Conservation (phyloP, 768 basidiomycete genomes). For the Tricholoma sp. region DNA sequence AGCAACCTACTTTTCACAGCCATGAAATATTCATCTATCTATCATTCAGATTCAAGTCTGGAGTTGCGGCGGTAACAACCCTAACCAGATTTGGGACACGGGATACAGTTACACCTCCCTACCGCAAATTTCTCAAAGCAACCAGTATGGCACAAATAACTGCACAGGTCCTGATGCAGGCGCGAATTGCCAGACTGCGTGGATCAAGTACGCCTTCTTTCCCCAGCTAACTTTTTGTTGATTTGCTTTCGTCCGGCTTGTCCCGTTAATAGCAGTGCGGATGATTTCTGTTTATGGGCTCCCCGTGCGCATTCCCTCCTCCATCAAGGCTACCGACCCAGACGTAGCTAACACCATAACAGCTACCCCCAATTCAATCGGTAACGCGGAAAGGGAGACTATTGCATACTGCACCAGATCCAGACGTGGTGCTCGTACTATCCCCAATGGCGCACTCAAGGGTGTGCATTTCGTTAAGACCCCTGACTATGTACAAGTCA, state of each 20-base stretch:
- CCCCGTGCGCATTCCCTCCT: slow-evolving; percentile 29
- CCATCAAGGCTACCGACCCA: too few species aligned
- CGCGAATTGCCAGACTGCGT: slow-evolving; percentile 67
- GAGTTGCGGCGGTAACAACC: slow-evolving; percentile 33
- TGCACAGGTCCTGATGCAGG: slow-evolving; percentile 53
- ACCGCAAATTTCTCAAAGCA: slow-evolving; percentile 48
- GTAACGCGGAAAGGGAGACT: slow-evolving; percentile 43
- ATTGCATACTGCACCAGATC: slow-evolving; percentile 29
- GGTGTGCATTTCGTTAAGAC: slow-evolving; percentile 43
- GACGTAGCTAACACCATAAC: not conserved
- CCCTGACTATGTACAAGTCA: slow-evolving; percentile 56
- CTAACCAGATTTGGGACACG: slow-evolving; percentile 51
- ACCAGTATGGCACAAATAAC: slow-evolving; percentile 60
- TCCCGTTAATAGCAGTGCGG: slow-evolving; percentile 34
- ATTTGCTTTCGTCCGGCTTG: not conserved
- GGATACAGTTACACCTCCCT: slow-evolving; percentile 39
- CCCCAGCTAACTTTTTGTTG: not conserved
- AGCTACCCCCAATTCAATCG: not conserved
- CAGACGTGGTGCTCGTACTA: slow-evolving; percentile 37
- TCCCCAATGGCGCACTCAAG: slow-evolving; percentile 35
- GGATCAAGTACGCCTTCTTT: slow-evolving; percentile 49
- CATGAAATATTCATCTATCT: not conserved
- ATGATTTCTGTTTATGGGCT: slow-evolving; percentile 73
- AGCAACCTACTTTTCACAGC: not conserved
- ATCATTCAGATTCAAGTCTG: slow-evolving; percentile 41